Base-by-base conservation (phyloP, 1,139 yeast genomes). In the Yarrowia galli region DNA sequence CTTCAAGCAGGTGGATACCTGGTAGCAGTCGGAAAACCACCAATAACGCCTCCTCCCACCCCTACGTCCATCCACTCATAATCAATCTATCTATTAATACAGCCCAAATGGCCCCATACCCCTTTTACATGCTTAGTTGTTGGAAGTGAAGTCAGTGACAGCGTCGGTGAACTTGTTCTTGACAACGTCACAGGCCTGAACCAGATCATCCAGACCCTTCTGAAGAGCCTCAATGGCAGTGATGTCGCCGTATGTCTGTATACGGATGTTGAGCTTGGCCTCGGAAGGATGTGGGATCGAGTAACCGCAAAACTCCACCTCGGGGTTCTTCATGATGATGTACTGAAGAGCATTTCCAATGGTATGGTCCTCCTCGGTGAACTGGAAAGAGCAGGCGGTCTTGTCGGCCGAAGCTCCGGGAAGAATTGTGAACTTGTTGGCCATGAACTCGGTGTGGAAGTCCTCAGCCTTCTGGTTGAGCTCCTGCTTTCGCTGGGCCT, bases 211-310 rank as follows among this genome's bases (percentile, higher is more conserved):
- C 70, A 95, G 84, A 28, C 98, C 99, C 78, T 92, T 91, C 75
- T 92, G 95, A 63, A 95, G 84, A 2, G 98, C 99, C 77, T 93
- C 97, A 54, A 91, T 87, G 5, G 99, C 98, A 13, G 98, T 89
- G 72, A 88, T 85, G 69, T 85, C 83, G 54, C 82, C 98, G 75
- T 92, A 93, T 0, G 99, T 96, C 79, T 95, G 99, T 72, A 95
- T 92, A 80, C 99, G 87, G 69, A 95, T 78, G 80, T 96, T 92
- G 80, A 95, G 81, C 74, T 91, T 89, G 70, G 92, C 85, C 79
- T 96, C 99, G 43, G 97, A 91, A 36, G 99, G 99, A 79, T 95
- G 99, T n/a, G 99, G 99, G 71, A 95, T 96, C 65, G 98, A 91
- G 80, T 95, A 95, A 69, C 99, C 99, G 76, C 98, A 95, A 78